These are phyloP conservation scores for Erythrophleum fordii DNA, from an alignment of 306 rosid species.

Conservation along the genomic window DNA sequence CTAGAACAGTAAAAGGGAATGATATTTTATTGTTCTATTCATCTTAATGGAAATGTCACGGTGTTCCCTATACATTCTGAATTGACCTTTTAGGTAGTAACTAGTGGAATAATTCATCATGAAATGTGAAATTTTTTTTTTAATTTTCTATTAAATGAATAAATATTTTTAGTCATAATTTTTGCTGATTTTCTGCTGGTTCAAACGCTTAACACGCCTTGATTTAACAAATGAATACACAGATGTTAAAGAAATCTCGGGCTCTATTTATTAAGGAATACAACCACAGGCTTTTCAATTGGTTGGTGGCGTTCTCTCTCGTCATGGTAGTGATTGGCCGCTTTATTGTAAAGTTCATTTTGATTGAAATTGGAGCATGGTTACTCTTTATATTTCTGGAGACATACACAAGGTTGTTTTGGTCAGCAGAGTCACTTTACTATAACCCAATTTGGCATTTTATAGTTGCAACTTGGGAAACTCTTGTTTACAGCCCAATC, in stretches of 20 bases:
- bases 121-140: conserved; percentile 18
- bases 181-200: conserved; percentile 8
- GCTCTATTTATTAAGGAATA: conserved; percentile 85
- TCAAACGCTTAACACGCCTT: conserved; percentile 29
- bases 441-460: conserved; percentile 89
- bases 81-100: background rate
- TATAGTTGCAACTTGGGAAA: conserved; percentile 89
- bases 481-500: conserved; percentile 88
- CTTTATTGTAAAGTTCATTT: conserved; percentile 73
- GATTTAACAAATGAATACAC: conserved; percentile 43
- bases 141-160: conserved; percentile 5
- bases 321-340: conserved; percentile 92
- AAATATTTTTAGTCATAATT: background rate
- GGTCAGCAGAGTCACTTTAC: conserved; percentile 94
- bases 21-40: background rate
- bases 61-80: background rate
- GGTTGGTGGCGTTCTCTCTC: conserved; percentile 96
- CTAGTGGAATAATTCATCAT: conserved; percentile 3
- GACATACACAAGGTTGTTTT: conserved; percentile 95
- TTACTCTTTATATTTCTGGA: conserved; percentile 88
- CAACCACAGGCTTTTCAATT: conserved; percentile 90
- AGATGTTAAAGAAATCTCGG: conserved; percentile 91
- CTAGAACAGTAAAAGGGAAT: conserved; percentile 4
- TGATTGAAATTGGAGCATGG: conserved; percentile 95
- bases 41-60: conserved; percentile 10